phyloP scores from a whole-genome alignment of 257 asterid species.

The Forsythia suspensa region DNA sequence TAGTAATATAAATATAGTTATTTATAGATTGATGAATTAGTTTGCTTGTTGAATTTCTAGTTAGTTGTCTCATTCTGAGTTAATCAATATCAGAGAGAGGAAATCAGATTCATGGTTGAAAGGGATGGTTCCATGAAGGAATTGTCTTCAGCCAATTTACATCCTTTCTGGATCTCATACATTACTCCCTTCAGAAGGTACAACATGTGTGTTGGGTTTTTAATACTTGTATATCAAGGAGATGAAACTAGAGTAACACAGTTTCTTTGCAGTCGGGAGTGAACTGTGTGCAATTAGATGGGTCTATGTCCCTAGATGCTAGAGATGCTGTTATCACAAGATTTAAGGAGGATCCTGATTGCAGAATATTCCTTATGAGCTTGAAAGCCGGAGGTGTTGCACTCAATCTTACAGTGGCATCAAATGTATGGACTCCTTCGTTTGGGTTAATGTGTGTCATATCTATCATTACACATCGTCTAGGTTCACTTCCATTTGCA shows the following conservation, averaged over 20 bases:
- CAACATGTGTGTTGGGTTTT: neutral
- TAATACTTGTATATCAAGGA: slow-evolving; percentile 14
- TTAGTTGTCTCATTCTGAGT: neutral
- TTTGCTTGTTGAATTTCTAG: too few relatives aligned
- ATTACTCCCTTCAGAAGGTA: slow-evolving; percentile 78
- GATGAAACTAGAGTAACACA: neutral
- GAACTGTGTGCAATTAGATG: slow-evolving; percentile 72
- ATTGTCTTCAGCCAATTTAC: slow-evolving; percentile 95
- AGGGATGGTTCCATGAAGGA: slow-evolving; percentile 94
- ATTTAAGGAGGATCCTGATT: slow-evolving; percentile 72
- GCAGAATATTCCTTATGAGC: slow-evolving; percentile 90
- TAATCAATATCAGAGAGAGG: slow-evolving; percentile 73
- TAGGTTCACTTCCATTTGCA: too few relatives aligned
- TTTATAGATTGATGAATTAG: neutral
- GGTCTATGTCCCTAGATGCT: slow-evolving; percentile 76
- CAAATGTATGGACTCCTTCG: slow-evolving; percentile 54
- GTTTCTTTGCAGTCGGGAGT: slow-evolving; percentile 64
- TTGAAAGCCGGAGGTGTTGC: slow-evolving; percentile 98
- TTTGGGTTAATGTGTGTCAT: neutral
- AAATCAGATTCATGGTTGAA: slow-evolving; percentile 86
- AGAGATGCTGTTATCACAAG: slow-evolving; percentile 76
- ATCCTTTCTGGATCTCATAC: slow-evolving; percentile 90
- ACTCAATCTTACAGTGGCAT: slow-evolving; percentile 92
- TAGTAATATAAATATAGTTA: neutral
- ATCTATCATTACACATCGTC: too few relatives aligned